phyloP scores from a whole-genome alignment of 208 protist genomes.

The Leishmania amazonensis region DNA sequence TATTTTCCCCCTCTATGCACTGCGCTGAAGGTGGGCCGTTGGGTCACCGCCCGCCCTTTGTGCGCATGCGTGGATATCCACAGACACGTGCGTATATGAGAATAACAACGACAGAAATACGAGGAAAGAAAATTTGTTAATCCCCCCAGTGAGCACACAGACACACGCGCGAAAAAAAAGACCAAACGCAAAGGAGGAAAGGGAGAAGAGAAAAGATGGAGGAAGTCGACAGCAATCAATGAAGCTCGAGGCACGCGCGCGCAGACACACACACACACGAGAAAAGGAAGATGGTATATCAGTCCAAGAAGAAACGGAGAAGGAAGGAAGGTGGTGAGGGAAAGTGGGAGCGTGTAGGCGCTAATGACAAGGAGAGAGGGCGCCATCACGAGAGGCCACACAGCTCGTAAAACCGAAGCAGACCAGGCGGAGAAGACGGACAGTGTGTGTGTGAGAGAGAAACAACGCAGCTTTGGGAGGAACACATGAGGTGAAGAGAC shows the following conservation, averaged over 20 bases:
- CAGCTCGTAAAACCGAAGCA: neutral
- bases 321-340: neutral
- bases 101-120: neutral
- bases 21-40: neutral
- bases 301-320: neutral
- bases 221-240: neutral
- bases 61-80: neutral
- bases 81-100: neutral
- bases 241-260: neutral
- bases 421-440: neutral
- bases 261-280: neutral
- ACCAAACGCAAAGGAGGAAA: neutral
- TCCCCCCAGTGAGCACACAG: neutral
- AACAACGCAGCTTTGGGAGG: neutral
- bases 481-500: neutral
- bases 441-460: neutral
- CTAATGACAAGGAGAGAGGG: neutral
- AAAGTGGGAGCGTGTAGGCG: neutral
- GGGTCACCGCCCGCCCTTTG: neutral
- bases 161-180: neutral
- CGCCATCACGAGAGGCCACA: neutral
- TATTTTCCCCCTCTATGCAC: neutral
- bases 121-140: neutral
- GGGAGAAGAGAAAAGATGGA: neutral
- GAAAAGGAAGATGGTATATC: neutral